phyloP scores from a whole-genome alignment of 192 early-diverging fungal species.

The Radiomyces spectabilis region DNA sequence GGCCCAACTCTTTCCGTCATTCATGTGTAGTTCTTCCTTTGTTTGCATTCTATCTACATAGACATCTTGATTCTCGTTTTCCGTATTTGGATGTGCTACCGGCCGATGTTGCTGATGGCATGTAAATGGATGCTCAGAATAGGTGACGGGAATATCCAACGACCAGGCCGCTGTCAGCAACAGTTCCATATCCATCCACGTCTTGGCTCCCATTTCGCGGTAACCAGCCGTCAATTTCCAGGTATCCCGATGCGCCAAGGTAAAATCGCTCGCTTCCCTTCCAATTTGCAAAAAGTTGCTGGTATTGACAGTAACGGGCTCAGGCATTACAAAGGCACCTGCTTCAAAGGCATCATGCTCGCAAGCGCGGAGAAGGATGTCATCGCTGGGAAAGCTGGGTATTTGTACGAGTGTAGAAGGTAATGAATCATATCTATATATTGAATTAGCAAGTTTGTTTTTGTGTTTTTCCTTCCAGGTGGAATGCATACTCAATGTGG shows the following conservation, averaged over 20 bases:
- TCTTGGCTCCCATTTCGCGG: slow-evolving; percentile 12
- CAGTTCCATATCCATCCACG: slow-evolving; percentile 26
- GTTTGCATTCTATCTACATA: slow-evolving; percentile 9
- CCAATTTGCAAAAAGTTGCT: slow-evolving; percentile 6
- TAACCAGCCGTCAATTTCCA: slow-evolving; percentile 15
- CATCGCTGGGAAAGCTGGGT: slow-evolving; percentile 11
- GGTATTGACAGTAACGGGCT: background rate
- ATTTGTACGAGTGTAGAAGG: slow-evolving; percentile 7
- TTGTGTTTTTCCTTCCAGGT: too few relatives aligned
- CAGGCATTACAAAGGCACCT: slow-evolving; percentile 4
- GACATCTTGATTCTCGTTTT: slow-evolving; percentile 8
- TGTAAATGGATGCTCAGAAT: slow-evolving; percentile 1
- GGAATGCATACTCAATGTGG: slow-evolving; percentile 4
- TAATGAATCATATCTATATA: too few relatives aligned
- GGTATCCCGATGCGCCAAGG: slow-evolving; percentile 19
- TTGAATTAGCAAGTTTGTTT: background rate
- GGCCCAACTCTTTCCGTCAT: slow-evolving; percentile 16
- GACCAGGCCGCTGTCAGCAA: slow-evolving; percentile 17
- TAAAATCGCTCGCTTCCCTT: slow-evolving; percentile 23
- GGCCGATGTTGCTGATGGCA: slow-evolving; percentile 21
- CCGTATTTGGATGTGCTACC: background rate
- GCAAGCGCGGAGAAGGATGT: slow-evolving; percentile 3
- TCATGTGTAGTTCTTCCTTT: slow-evolving; percentile 5
- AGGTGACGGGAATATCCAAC: slow-evolving; percentile 1
- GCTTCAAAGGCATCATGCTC: background rate